Conservation (phyloP, 2,329 filamentous ascomycete genomes). For the Trichophaea hybrida region DNA sequence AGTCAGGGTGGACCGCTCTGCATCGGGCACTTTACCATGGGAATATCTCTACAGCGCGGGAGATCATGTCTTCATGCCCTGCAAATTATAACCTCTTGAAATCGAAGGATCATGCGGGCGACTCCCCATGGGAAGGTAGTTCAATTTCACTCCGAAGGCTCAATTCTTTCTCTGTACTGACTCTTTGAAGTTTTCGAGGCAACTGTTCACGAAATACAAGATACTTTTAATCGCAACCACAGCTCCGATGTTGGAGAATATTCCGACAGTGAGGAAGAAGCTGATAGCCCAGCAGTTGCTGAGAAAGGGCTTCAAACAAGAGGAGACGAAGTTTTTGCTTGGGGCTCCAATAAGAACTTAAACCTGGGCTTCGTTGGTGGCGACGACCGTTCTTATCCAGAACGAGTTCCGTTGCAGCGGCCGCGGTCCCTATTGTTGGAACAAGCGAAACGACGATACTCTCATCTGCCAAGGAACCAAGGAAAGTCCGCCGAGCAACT, state of each 20-base stretch:
- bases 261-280: slow-evolving; percentile 32
- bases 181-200: slow-evolving; percentile 69
- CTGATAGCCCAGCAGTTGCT: slow-evolving; percentile 23
- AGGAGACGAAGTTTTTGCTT: slow-evolving; percentile 81
- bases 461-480: slow-evolving; percentile 22
- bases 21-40: slow-evolving; percentile 40
- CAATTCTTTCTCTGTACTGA: background rate
- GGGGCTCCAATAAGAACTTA: slow-evolving; percentile 92
- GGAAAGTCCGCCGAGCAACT: slow-evolving; percentile 7
- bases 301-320: background rate
- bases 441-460: slow-evolving; percentile 32
- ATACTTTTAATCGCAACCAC: slow-evolving; percentile 5
- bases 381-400: slow-evolving; percentile 85
- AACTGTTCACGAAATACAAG: slow-evolving; percentile 59
- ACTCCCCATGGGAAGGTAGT: slow-evolving; percentile 49
- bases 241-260: slow-evolving; percentile 41
- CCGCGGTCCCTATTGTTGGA: slow-evolving; percentile 60
- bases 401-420: slow-evolving; percentile 61
- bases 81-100: slow-evolving; percentile 44
- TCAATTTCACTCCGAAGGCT: background rate
- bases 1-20: slow-evolving; percentile 91
- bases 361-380: slow-evolving; percentile 89
- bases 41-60: slow-evolving; percentile 42
- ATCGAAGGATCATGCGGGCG: slow-evolving; percentile 76
- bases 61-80: slow-evolving; percentile 65